These are phyloP conservation scores for Mycena maculata DNA, from an alignment of 768 basidiomycete species.

Conservation along the genomic window DNA sequence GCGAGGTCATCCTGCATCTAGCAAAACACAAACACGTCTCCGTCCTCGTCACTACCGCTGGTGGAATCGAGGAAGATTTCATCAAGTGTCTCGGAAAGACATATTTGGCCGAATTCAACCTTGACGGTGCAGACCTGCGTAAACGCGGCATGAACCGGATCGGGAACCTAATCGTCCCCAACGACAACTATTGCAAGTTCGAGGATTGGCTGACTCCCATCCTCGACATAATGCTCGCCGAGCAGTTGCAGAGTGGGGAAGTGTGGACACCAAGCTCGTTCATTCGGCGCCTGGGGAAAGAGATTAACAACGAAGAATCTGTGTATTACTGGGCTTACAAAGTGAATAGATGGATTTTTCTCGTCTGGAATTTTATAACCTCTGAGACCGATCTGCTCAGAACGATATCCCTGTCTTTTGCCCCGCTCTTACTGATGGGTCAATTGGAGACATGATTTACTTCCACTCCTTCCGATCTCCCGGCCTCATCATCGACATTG, in stretches of 20 bases:
- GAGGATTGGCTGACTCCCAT: constrained; percentile 99
- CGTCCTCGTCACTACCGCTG: constrained; percentile 95
- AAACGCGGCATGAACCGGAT: constrained; percentile 96
- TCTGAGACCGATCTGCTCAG: constrained; percentile 58
- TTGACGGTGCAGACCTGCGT: constrained; percentile 90
- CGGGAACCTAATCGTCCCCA: constrained; percentile 95
- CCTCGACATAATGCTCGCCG: constrained; percentile 88
- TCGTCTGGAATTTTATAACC: constrained; percentile 10
- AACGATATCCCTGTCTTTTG: constrained; percentile 99
- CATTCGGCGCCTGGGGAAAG: constrained; percentile 93
- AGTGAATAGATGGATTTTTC: constrained; percentile 64
- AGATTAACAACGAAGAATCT: constrained; percentile 96
- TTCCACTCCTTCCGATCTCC: constrained; percentile 95
- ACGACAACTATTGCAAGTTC: constrained; percentile 99
- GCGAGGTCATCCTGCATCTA: constrained; percentile 91
- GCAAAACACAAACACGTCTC: constrained; percentile 93
- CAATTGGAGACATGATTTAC: constrained; percentile 98
- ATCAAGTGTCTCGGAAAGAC: constrained; percentile 99
- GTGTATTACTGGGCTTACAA: constrained; percentile 99
- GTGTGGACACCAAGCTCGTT: constrained; percentile 96
- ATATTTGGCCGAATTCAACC: constrained; percentile 91
- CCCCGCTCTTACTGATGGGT: constrained; percentile 97
- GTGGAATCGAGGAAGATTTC: constrained; percentile 98
- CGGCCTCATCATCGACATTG: constrained; percentile 91
- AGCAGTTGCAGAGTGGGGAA: constrained; percentile 77